Evolutionary conservation across 1,284 basidiomycete species (phyloP).

Genomic region (Phellinidium pouzarii): DNA sequence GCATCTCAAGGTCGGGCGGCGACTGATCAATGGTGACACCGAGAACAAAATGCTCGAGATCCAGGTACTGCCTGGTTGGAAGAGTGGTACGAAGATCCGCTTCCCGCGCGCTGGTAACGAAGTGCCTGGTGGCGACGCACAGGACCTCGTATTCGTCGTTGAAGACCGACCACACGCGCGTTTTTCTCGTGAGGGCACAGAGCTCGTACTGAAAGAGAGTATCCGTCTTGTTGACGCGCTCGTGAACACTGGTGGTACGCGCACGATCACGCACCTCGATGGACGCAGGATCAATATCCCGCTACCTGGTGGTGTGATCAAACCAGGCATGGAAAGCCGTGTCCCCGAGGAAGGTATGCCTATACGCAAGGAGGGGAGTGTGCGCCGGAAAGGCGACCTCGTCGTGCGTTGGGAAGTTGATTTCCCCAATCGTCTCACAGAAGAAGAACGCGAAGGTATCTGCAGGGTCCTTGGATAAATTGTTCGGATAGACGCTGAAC

Average conservation of each 20-base stretch:
- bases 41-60: constrained; percentile 93
- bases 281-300: constrained; percentile 68
- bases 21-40: constrained; percentile 60
- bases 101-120: constrained; percentile 89
- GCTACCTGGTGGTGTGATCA: constrained; percentile 66
- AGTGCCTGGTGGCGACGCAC: constrained; percentile 61
- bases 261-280: constrained; percentile 66
- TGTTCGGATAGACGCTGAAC: neutral
- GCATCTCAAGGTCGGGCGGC: constrained; percentile 82
- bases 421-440: constrained; percentile 74
- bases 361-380: constrained; percentile 70
- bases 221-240: constrained; percentile 83
- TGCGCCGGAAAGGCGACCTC: constrained; percentile 76
- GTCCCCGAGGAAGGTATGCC: constrained; percentile 87
- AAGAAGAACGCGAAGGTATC: constrained; percentile 73
- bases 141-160: constrained; percentile 86
- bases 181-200: constrained; percentile 77
- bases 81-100: constrained; percentile 86
- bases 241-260: constrained; percentile 44
- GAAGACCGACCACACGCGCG: constrained; percentile 83
- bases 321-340: constrained; percentile 70
- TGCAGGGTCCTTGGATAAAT: constrained; percentile 56
- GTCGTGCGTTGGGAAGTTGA: constrained; percentile 78
- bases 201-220: constrained; percentile 54
- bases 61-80: constrained; percentile 81